A percentile compares a stretch with the other conserved stretches of the same genome.
These are phyloP conservation scores for Deinandra increscens DNA, from an alignment of 129 eudicot genomes.

Conservation along the genomic window DNA sequence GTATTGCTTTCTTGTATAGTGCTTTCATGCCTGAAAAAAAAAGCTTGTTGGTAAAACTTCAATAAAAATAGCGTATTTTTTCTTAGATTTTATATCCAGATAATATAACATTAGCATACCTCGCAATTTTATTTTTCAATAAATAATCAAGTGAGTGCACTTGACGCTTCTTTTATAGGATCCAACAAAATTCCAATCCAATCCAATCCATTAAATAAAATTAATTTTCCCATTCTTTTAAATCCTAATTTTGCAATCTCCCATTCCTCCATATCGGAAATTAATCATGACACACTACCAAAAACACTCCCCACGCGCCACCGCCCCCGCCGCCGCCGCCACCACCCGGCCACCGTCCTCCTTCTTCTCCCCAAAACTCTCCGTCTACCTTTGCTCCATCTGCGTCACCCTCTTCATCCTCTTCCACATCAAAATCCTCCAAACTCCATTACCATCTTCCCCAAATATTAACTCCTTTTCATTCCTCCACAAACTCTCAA, in stretches of 20 bases:
- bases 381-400: slow-evolving; percentile 44
- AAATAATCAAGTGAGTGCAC: too few species aligned
- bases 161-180: slow-evolving; percentile 1
- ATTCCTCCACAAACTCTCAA: slow-evolving; percentile 30
- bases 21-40: too few species aligned
- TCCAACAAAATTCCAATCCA: not conserved
- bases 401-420: slow-evolving; percentile 47
- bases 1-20: too few species aligned
- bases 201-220: not conserved
- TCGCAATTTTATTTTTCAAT: too few species aligned
- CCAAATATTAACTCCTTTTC: slow-evolving; percentile 31
- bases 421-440: slow-evolving; percentile 63
- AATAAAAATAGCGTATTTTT: too few species aligned
- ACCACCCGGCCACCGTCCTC: slow-evolving; percentile 11
- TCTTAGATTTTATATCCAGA: too few species aligned
- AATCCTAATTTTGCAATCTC: not conserved
- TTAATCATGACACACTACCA: slow-evolving; percentile 31
- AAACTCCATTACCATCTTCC: slow-evolving; percentile 38
- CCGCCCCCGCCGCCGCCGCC: slow-evolving; percentile 4
- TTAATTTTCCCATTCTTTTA: not conserved
- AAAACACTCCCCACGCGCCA: slow-evolving; percentile 32
- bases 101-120: too few species aligned
- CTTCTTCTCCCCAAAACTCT: slow-evolving; percentile 53
- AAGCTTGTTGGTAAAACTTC: not conserved
- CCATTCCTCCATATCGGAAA: slow-evolving; percentile 16